Conservation (phyloP, 768 basidiomycete species). For the Rubroboletus satanas region DNA sequence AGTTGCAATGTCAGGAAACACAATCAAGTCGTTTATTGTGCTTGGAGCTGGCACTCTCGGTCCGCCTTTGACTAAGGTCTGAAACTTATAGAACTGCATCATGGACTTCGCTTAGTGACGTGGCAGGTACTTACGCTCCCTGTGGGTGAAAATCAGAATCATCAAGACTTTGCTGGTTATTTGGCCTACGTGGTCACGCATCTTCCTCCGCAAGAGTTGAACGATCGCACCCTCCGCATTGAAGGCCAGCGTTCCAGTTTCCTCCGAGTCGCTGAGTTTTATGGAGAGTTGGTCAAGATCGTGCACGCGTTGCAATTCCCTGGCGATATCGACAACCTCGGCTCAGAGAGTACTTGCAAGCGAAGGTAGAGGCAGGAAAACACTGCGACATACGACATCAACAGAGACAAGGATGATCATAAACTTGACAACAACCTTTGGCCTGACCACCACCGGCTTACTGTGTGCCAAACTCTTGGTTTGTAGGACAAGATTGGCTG, state of each 20-base stretch:
- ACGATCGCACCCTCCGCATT: constrained; percentile 13
- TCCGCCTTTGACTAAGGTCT: constrained; percentile 9
- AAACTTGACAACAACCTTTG: constrained; percentile 26
- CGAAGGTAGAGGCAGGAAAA: constrained; percentile 11
- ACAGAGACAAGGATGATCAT: constrained; percentile 12
- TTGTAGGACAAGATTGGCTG: constrained; percentile 5
- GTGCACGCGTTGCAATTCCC: constrained; percentile 3
- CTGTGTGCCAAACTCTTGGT: constrained; percentile 16
- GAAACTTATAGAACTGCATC: constrained; percentile 8
- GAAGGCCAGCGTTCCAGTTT: constrained; percentile 14
- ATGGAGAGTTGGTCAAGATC: constrained; percentile 8
- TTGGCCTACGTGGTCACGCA: constrained; percentile 22
- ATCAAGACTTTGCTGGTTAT: constrained; percentile 10
- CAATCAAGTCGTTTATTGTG: constrained; percentile 19
- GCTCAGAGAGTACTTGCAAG: constrained; percentile 12
- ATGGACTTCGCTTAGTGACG: constrained; percentile 24
- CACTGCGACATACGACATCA: constrained; percentile 6
- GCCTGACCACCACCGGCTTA: constrained; percentile 26
- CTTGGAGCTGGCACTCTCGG: constrained; percentile 19
- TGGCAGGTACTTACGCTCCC: constrained; percentile 9
- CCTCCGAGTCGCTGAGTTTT: constrained; percentile 6
- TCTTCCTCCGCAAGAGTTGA: constrained; percentile 7
- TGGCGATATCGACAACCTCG: constrained; percentile 6
- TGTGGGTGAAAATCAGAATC: background rate
- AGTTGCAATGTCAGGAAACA: constrained; percentile 7